Base-by-base conservation (phyloP, 306 rosid genomes). In the Vigna angularis region DNA sequence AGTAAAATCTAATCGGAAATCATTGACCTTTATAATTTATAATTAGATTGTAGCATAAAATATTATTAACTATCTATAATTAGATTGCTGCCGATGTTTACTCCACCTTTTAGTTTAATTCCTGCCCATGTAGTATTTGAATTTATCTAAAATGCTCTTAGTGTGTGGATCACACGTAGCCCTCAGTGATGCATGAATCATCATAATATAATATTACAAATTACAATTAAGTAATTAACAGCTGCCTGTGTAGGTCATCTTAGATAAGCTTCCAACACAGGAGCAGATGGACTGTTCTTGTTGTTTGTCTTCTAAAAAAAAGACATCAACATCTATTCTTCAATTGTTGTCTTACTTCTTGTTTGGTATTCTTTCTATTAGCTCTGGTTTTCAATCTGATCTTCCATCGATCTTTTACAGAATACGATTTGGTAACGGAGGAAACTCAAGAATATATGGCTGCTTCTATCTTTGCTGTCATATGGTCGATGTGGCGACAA, bases 211-310 rank as follows among this genome's bases (percentile, higher is more conserved):
- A 66, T 10, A 44, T 44, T 44, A 44, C 49, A 44, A 42, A 10
- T n/a, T 10, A 55, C 68, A 56, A 67, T 66, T 26, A 62, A 32
- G 14, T 62, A 62, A 62, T 44, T 36, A 36, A 59, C 59, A 45
- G 20, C 12, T 57, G 64, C 30, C 4, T 40, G 28, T 13, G 69
- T 34, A n/a, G 42, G 66, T 58, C 38, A 11, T 26, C 28, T 26
- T 26, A 5, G 5, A 20, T 18, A 55, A 55, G 20, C 30, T 18
- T 55, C 22, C 59, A 6, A 53, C 59, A 17, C 59, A 53, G 15
- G 5, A 20, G 7, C 5, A 4, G 8, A 52, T 52, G 15, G 32
- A 22, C 32, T 56, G 2, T 1, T 12, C 16, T 56, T 4, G 22
- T 9, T 24, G 36, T 58, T 26, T 58, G 17, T 30, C 18, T 59